A percentile compares a stretch with the other conserved stretches of the same genome.
Evolutionary conservation across 2,329 filamentous ascomycete species (phyloP).

Genomic region (Cladosporium velox): DNA sequence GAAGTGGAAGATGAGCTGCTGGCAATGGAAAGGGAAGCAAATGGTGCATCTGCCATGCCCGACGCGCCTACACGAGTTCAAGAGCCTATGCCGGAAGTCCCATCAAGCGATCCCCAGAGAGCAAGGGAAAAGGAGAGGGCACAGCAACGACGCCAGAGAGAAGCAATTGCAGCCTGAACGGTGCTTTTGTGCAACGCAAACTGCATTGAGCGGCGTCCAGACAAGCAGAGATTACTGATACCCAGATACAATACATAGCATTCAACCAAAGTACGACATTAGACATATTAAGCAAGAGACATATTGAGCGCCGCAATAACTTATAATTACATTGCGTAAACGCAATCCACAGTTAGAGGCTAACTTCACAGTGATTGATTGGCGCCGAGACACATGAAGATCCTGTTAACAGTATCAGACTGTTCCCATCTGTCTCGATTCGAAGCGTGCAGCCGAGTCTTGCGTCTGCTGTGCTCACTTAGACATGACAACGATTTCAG

Average conservation of each 20-base stretch:
- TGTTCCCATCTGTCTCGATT: background rate
- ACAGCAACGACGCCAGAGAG: slow-evolving; percentile 9
- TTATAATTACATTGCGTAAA: background rate
- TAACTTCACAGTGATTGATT: background rate
- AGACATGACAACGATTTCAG: background rate
- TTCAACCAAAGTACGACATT: background rate
- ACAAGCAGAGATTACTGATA: background rate
- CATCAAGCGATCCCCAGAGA: slow-evolving; percentile 15
- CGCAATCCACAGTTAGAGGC: background rate
- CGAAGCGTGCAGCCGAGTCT: background rate
- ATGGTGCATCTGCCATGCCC: slow-evolving; percentile 42
- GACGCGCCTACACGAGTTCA: slow-evolving; percentile 38
- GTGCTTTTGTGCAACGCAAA: background rate
- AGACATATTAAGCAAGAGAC: background rate
- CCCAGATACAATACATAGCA: background rate
- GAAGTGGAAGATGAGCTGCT: slow-evolving; percentile 96
- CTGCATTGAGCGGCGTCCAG: background rate
- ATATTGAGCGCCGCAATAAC: background rate
- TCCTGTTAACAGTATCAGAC: background rate
- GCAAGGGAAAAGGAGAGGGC: slow-evolving; percentile 21
- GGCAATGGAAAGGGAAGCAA: slow-evolving; percentile 69
- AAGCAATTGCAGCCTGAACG: slow-evolving; percentile 16
- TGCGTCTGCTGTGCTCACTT: background rate
- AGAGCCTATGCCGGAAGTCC: slow-evolving; percentile 35
- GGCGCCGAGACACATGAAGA: background rate